These are phyloP conservation scores for Pseudogymnoascus destructans DNA, from an alignment of 2,329 filamentous ascomycete species.

Conservation along the genomic window DNA sequence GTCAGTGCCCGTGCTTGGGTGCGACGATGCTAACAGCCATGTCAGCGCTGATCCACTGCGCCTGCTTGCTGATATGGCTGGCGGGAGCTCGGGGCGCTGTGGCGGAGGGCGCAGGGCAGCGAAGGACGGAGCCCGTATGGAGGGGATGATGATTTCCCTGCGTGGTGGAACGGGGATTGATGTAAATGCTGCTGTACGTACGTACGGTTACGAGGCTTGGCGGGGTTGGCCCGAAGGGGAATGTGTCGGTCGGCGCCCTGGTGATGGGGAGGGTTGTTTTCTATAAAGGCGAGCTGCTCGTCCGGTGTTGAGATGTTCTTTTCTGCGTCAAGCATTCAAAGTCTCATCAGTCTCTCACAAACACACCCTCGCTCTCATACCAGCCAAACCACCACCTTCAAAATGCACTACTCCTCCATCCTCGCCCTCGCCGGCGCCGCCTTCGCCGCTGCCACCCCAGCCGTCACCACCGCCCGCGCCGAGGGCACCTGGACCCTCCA, in stretches of 20 bases:
- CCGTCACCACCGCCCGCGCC: not conserved
- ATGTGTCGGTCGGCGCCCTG: not conserved
- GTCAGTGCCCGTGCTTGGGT: not conserved
- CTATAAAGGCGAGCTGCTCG: not conserved
- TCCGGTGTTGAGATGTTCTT: not conserved
- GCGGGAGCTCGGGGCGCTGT: not conserved
- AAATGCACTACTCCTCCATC: slow-evolving; percentile 6
- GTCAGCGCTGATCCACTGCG: not conserved
- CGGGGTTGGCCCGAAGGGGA: not conserved
- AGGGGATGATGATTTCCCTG: not conserved
- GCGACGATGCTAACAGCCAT: not conserved
- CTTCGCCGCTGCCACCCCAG: slow-evolving; percentile 1
- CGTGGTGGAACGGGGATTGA: not conserved
- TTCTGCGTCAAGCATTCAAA: not conserved
- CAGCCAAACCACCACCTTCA: not conserved
- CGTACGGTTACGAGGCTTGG: slow-evolving; percentile 1
- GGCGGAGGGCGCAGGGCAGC: not conserved
- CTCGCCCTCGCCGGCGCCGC: not conserved
- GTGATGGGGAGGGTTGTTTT: not conserved
- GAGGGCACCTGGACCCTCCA: slow-evolving; percentile 7
- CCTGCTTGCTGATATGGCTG: not conserved
- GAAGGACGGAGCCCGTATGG: not conserved
- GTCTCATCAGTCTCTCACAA: not conserved
- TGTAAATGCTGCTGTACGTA: not conserved
- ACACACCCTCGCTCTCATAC: not conserved